Conservation (phyloP, 768 basidiomycete species). For the Kwoniella dendrophila region DNA sequence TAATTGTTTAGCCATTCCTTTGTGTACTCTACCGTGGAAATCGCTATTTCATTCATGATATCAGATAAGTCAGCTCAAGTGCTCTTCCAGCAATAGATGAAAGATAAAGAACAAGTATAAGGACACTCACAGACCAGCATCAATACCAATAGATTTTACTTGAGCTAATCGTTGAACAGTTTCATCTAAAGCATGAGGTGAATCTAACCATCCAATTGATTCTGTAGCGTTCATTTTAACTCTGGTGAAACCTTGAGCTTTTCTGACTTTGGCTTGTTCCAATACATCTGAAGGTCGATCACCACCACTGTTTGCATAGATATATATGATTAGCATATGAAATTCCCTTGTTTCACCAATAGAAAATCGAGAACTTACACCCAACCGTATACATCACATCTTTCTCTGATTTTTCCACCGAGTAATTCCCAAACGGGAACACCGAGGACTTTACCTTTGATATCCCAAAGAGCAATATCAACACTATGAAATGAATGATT, state of each 20-base stretch:
- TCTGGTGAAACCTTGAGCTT: slow-evolving; percentile 52
- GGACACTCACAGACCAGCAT: slow-evolving; percentile 51
- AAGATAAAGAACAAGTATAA: no score
- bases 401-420: slow-evolving; percentile 69
- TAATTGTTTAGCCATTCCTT: slow-evolving; percentile 54
- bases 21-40: slow-evolving; percentile 55
- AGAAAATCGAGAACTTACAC: no score
- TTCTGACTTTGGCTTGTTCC: slow-evolving; percentile 52
- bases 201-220: slow-evolving; percentile 53
- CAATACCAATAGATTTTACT: slow-evolving; percentile 50
- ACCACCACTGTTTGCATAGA: slow-evolving; percentile 46
- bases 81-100: not conserved
- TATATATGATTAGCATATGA: no score
- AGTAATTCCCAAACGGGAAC: slow-evolving; percentile 68
- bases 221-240: slow-evolving; percentile 53
- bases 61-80: not conserved
- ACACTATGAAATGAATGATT: slow-evolving; percentile 24
- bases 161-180: slow-evolving; percentile 51
- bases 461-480: slow-evolving; percentile 61
- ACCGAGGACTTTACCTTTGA: slow-evolving; percentile 75
- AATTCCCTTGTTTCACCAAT: no score
- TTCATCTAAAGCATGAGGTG: slow-evolving; percentile 50
- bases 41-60: slow-evolving; percentile 26
- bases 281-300: slow-evolving; percentile 53
- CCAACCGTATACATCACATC: slow-evolving; percentile 53